phyloP scores from a whole-genome alignment of 495 filamentous ascomycete species.

The Jackrogersella multiformis region DNA sequence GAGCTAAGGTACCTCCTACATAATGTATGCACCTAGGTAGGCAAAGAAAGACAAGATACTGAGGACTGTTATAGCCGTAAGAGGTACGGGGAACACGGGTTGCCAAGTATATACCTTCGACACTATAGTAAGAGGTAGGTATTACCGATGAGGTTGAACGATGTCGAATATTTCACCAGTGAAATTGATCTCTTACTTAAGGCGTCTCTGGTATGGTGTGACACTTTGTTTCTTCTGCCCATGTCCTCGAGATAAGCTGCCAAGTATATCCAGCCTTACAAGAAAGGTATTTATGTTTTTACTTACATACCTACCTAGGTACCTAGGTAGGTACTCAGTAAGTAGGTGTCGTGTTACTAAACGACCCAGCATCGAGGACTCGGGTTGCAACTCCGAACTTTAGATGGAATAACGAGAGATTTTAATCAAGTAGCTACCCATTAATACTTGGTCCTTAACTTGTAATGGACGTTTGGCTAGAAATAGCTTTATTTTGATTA shows the following conservation, averaged over 20 bases:
- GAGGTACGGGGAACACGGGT: not conserved
- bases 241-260: constrained; percentile 6
- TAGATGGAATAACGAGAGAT: constrained; percentile 17
- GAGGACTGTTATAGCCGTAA: not conserved
- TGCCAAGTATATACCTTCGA: not conserved
- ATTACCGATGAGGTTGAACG: not conserved
- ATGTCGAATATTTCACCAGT: not conserved
- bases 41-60: not conserved
- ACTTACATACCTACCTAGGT: not conserved
- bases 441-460: not conserved
- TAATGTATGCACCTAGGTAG: not conserved
- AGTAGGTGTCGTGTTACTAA: constrained; percentile 22
- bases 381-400: constrained; percentile 33
- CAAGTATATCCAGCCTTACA: not conserved
- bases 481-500: constrained; percentile 26
- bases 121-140: too few relatives aligned
- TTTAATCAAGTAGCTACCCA: constrained; percentile 17
- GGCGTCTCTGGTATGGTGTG: not conserved
- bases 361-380: constrained; percentile 39
- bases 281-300: constrained; percentile 16
- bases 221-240: not conserved
- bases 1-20: not conserved
- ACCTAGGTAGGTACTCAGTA: too few relatives aligned
- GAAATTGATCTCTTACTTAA: not conserved
- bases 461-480: constrained; percentile 15